phyloP scores from a whole-genome alignment of 2,329 filamentous ascomycete species.

The Hymenoscyphus scutula region DNA sequence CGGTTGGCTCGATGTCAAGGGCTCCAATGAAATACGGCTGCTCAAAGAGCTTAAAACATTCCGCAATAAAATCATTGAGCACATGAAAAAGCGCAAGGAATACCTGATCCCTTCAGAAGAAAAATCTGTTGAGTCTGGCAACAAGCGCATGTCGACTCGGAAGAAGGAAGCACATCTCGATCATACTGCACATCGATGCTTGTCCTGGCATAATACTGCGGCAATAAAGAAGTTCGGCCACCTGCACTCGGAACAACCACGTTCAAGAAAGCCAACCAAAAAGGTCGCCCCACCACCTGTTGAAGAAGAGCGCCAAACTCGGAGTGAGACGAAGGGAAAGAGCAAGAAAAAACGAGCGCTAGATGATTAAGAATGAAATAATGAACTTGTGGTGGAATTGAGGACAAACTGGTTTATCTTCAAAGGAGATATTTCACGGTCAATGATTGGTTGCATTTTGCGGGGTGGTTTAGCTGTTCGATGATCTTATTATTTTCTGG shows the following conservation, averaged over 20 bases:
- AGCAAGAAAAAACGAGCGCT: constrained; percentile 23
- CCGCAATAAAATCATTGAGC: constrained; percentile 69
- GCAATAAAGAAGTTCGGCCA: constrained; percentile 58
- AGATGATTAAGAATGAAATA: constrained; percentile 27
- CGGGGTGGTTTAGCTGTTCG: neutral
- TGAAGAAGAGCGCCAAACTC: constrained; percentile 42
- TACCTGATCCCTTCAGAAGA: constrained; percentile 61
- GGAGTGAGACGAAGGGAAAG: constrained; percentile 31
- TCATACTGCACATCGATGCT: constrained; percentile 54
- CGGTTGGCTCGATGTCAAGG: constrained; percentile 83
- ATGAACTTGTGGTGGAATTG: constrained; percentile 14
- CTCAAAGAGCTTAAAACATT: constrained; percentile 80
- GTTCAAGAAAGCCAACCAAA: constrained; percentile 40
- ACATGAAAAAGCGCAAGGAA: constrained; percentile 76
- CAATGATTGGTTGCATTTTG: neutral
- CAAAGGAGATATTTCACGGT: neutral
- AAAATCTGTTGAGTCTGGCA: constrained; percentile 45
- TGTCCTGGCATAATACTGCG: constrained; percentile 64
- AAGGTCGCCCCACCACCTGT: constrained; percentile 27
- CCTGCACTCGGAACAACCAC: constrained; percentile 57
- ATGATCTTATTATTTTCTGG: constrained; percentile 6
- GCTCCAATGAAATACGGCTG: constrained; percentile 80
- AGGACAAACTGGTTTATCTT: neutral
- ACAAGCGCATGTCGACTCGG: constrained; percentile 56
- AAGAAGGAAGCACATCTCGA: constrained; percentile 57